Percentiles rank a stretch among this genome's conserved stretches.
These are phyloP conservation scores for Meyerozyma elateridarum DNA, from an alignment of 1,139 yeast species.

Conservation along the genomic window DNA sequence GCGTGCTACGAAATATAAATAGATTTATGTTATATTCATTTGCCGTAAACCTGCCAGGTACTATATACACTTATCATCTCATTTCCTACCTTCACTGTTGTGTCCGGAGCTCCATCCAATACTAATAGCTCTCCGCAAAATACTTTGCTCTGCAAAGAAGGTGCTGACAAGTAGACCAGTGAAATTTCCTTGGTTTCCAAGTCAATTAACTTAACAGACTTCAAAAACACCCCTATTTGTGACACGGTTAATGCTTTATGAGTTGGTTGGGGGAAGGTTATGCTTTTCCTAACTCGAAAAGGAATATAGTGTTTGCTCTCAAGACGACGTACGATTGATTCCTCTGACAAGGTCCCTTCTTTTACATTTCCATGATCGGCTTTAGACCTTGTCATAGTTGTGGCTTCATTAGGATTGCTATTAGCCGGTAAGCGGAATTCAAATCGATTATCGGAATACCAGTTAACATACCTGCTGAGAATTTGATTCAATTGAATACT, in stretches of 20 bases:
- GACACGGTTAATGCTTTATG: neutral
- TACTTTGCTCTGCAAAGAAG: neutral
- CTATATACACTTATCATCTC: neutral
- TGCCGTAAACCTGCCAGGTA: neutral
- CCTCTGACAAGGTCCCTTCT: too few relatives aligned
- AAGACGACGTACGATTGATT: neutral
- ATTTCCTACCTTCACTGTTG: neutral
- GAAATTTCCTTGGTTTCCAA: neutral
- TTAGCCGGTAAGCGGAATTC: neutral
- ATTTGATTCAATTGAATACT: neutral
- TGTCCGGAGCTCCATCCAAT: neutral
- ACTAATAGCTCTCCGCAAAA: neutral
- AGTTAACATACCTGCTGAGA: neutral
- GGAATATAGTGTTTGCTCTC: neutral
- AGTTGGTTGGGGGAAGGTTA: neutral
- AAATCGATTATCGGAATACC: constrained; percentile 4
- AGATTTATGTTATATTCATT: neutral
- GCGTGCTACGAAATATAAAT: too few relatives aligned
- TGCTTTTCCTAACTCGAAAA: neutral
- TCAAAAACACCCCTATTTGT: neutral
- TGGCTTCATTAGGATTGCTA: neutral
- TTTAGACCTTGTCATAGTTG: neutral
- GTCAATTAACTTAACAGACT: neutral
- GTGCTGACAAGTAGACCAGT: neutral
- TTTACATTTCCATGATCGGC: too few relatives aligned